These are phyloP conservation scores for Coemansia sp. DNA, from an alignment of 192 early-diverging fungal genomes.

Conservation along the genomic window DNA sequence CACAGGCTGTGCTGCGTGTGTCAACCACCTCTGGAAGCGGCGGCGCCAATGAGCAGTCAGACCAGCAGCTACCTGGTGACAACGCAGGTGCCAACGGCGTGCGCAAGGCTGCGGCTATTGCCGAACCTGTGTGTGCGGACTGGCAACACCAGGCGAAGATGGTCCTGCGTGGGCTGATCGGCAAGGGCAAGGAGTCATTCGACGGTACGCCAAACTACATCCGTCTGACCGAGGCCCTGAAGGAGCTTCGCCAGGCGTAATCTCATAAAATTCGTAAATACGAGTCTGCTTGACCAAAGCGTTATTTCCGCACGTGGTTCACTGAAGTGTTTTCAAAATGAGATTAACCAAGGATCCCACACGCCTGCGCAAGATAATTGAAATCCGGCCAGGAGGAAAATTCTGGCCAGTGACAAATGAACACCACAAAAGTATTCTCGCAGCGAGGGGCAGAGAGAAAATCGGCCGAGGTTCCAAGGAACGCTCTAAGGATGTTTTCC, in stretches of 20 bases:
- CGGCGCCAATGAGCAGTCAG: slow-evolving; percentile 26
- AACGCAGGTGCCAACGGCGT: slow-evolving; percentile 14
- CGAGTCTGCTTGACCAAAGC: background rate
- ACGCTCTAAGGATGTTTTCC: too few relatives aligned
- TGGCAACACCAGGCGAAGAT: slow-evolving; percentile 87
- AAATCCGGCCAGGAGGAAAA: background rate
- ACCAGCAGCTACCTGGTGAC: slow-evolving; percentile 18
- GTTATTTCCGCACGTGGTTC: background rate
- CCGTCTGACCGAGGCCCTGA: slow-evolving; percentile 62
- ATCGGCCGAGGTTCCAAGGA: background rate
- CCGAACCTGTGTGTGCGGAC: slow-evolving; percentile 71
- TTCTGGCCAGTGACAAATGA: background rate
- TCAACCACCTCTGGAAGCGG: slow-evolving; percentile 23
- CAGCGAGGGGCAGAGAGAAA: background rate
- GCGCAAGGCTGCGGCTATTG: slow-evolving; percentile 41
- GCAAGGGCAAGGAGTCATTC: slow-evolving; percentile 73
- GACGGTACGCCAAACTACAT: slow-evolving; percentile 64
- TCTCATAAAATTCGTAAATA: too few relatives aligned
- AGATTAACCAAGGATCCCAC: too few relatives aligned
- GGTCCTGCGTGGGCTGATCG: slow-evolving; percentile 80
- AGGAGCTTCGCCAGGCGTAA: slow-evolving; percentile 55
- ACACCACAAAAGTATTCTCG: background rate
- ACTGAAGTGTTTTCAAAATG: background rate
- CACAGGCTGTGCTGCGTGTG: slow-evolving; percentile 40
- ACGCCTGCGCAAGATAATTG: too few relatives aligned